Evolutionary conservation across 805 yeast species (phyloP).

Genomic region (Zygotorulaspora sp.): DNA sequence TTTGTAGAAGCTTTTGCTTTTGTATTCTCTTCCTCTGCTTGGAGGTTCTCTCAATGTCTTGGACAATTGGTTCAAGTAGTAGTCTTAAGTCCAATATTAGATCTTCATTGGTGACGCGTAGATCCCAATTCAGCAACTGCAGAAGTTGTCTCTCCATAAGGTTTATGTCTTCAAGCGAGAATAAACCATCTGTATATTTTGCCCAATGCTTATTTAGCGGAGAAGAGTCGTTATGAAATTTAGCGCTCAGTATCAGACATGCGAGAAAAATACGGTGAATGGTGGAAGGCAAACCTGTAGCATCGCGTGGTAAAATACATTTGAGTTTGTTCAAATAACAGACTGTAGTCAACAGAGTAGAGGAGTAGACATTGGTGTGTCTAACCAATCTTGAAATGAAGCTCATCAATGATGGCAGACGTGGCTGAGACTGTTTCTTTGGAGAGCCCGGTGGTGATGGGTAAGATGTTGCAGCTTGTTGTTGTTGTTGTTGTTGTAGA

Average conservation of each 20-base stretch:
- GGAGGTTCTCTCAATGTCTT: constrained; percentile 34
- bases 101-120: constrained; percentile 62
- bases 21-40: constrained; percentile 22
- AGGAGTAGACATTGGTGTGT: constrained; percentile 75
- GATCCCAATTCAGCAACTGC: constrained; percentile 66
- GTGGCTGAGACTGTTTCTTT: constrained; percentile 10
- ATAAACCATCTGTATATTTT: constrained; percentile 68
- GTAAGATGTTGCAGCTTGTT: constrained; percentile 24
- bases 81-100: constrained; percentile 62
- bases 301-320: constrained; percentile 59
- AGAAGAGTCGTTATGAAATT: constrained; percentile 71
- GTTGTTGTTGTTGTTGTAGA: constrained; percentile 25
- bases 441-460: constrained; percentile 38
- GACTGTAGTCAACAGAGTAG: constrained; percentile 68
- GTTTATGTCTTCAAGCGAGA: constrained; percentile 63
- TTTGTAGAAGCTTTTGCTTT: constrained; percentile 3
- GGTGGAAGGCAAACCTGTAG: constrained; percentile 75
- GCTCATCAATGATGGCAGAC: constrained; percentile 62
- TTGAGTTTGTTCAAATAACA: constrained; percentile 62
- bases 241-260: constrained; percentile 66
- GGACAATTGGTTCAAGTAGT: constrained; percentile 71
- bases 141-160: constrained; percentile 76
- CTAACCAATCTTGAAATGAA: constrained; percentile 68
- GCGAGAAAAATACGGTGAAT: constrained; percentile 74
- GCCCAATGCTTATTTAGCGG: constrained; percentile 81